A percentile compares a stretch with the other conserved stretches of the same genome.
Evolutionary conservation across 345 rosid genomes (phyloP).

Genomic region (Eucalyptus fibrosa): DNA sequence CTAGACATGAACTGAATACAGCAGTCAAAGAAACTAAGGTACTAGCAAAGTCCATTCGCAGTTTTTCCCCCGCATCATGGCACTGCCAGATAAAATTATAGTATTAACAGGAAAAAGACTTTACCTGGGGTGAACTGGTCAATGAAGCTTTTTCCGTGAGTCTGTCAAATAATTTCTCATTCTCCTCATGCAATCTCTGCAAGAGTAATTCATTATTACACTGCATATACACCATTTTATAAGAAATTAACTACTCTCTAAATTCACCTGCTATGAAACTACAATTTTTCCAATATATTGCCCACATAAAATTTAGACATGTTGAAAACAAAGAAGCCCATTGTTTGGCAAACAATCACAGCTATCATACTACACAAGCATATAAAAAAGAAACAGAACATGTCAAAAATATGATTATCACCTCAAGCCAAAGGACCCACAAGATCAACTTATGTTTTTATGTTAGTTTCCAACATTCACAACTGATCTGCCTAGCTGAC

Average conservation of each 20-base stretch:
- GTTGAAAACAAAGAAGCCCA: not conserved
- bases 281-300: not conserved
- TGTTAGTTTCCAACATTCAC: not conserved
- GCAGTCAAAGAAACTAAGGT: not conserved
- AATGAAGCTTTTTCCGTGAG: slow-evolving; percentile 75
- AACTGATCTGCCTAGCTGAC: not conserved
- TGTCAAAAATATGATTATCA: not conserved
- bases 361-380: not conserved
- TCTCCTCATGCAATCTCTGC: slow-evolving; percentile 98
- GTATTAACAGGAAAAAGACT: not conserved
- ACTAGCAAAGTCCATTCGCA: not conserved
- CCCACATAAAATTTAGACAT: not conserved
- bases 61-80: not conserved
- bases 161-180: slow-evolving; percentile 92
- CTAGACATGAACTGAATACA: not conserved
- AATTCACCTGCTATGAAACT: not conserved
- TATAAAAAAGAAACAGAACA: not conserved
- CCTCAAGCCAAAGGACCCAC: not conserved
- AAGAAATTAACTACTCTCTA: not conserved
- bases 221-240: not conserved
- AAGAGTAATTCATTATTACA: not conserved
- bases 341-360: not conserved
- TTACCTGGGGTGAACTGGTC: slow-evolving; percentile 62
- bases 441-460: not conserved
- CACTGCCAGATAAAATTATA: not conserved